Evolutionary conservation across 73 alveolate species (phyloP).

Genomic region (Effrenium voratum): DNA sequence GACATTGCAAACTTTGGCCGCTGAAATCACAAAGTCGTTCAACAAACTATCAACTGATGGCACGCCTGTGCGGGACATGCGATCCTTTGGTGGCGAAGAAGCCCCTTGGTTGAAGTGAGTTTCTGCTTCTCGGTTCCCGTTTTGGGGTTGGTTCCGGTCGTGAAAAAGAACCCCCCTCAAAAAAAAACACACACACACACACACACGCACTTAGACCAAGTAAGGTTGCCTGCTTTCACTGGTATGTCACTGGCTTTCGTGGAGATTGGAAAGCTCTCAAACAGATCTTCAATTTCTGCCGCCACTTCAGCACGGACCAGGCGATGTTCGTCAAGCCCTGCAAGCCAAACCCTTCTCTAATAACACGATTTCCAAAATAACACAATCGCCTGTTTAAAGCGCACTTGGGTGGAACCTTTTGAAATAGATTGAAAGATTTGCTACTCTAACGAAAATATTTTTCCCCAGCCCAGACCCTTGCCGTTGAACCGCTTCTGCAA

Average conservation of each 20-base stretch:
- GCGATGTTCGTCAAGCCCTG: no score
- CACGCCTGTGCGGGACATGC: background rate
- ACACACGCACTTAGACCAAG: no score
- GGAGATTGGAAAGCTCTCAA: conserved; percentile 51
- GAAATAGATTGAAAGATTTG: background rate
- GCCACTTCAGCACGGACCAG: conserved; percentile 1
- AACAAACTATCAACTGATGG: background rate
- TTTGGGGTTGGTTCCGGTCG: no score
- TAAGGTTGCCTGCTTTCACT: background rate
- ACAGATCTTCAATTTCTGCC: background rate
- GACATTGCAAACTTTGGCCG: background rate
- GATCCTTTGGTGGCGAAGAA: background rate
- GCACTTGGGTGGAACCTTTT: background rate
- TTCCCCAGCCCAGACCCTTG: background rate
- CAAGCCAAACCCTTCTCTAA: no score
- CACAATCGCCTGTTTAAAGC: background rate
- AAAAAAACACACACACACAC: no score
- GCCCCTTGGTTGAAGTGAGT: background rate
- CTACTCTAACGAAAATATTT: background rate
- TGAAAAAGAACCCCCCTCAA: no score
- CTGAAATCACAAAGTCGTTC: background rate
- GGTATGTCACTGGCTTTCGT: background rate
- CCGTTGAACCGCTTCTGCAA: background rate
- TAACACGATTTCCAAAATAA: no score
- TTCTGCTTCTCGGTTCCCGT: background rate